phyloP scores from a whole-genome alignment of 2,329 filamentous ascomycete genomes.

The Coniella lustricola region DNA sequence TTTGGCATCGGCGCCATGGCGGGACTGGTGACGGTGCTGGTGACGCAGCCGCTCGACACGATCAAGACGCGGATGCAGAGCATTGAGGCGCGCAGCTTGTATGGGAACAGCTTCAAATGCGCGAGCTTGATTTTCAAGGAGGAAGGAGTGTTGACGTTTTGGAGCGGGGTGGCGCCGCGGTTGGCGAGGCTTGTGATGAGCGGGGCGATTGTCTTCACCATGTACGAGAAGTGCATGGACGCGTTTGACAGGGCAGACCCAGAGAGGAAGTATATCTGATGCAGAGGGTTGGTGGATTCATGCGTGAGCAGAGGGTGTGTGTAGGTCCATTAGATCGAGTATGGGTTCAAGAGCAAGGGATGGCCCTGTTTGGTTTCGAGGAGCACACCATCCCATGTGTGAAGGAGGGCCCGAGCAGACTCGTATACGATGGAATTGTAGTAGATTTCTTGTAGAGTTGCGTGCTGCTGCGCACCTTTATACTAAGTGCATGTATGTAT shows the following conservation, averaged over 20 bases:
- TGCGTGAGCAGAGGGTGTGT: no score
- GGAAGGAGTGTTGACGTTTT: constrained; percentile 84
- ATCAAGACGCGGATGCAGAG: constrained; percentile 99
- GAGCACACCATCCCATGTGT: no score
- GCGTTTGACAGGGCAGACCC: constrained; percentile 75
- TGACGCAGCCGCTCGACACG: constrained; percentile 73
- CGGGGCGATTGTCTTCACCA: constrained; percentile 95
- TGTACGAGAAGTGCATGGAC: constrained; percentile 97
- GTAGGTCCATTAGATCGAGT: no score
- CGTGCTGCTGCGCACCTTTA: no score
- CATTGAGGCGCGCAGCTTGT: constrained; percentile 70
- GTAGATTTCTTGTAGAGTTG: no score
- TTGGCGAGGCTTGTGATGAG: constrained; percentile 80
- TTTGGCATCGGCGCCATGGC: constrained; percentile 88
- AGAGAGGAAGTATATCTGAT: constrained; percentile 70
- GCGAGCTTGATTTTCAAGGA: constrained; percentile 77
- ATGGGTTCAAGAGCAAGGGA: neutral
- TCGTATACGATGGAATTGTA: no score
- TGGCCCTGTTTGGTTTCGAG: no score
- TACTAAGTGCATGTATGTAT: no score
- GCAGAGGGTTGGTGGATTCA: neutral
- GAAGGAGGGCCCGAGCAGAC: no score
- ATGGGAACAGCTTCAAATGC: constrained; percentile 84
- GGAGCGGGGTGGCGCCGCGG: constrained; percentile 85
- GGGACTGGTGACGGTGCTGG: constrained; percentile 83